These are phyloP conservation scores for Alternaria longipes DNA, from an alignment of 2,329 filamentous ascomycete species.

Conservation along the genomic window DNA sequence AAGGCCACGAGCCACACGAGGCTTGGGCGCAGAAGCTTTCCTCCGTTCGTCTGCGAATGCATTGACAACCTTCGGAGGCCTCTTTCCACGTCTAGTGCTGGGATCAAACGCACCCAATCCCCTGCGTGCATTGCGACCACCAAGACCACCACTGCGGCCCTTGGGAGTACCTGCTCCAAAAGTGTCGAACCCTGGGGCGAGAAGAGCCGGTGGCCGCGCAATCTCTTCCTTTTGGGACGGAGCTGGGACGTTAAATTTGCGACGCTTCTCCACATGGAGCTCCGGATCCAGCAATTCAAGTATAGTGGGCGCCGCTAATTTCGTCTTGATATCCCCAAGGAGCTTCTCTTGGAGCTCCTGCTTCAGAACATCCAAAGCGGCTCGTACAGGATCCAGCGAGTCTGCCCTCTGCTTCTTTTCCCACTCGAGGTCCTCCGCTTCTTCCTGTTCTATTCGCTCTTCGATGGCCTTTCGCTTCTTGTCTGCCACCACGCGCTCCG, in stretches of 20 bases:
- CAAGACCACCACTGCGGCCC: slow-evolving; percentile 55
- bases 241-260: slow-evolving; percentile 79
- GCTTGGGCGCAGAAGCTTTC: slow-evolving; percentile 62
- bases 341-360: slow-evolving; percentile 87
- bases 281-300: slow-evolving; percentile 83
- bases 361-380: slow-evolving; percentile 80
- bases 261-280: slow-evolving; percentile 80
- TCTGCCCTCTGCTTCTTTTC: slow-evolving; percentile 88
- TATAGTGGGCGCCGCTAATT: slow-evolving; percentile 82
- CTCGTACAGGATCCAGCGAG: slow-evolving; percentile 87
- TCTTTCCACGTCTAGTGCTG: slow-evolving; percentile 53
- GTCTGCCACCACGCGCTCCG: slow-evolving; percentile 58
- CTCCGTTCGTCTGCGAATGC: slow-evolving; percentile 67
- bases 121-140: slow-evolving; percentile 50
- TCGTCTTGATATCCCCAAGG: slow-evolving; percentile 85
- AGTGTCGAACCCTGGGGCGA: slow-evolving; percentile 66
- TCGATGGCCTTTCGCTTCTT: slow-evolving; percentile 71
- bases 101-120: slow-evolving; percentile 57
- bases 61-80: slow-evolving; percentile 53
- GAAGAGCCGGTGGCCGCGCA: slow-evolving; percentile 64
- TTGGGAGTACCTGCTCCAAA: slow-evolving; percentile 71
- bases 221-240: slow-evolving; percentile 66
- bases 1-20: slow-evolving; percentile 74
- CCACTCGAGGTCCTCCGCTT: slow-evolving; percentile 83
- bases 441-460: slow-evolving; percentile 73